Evolutionary conservation across 2,329 filamentous ascomycete species (phyloP).

Genomic region (Botrytis fragariae): DNA sequence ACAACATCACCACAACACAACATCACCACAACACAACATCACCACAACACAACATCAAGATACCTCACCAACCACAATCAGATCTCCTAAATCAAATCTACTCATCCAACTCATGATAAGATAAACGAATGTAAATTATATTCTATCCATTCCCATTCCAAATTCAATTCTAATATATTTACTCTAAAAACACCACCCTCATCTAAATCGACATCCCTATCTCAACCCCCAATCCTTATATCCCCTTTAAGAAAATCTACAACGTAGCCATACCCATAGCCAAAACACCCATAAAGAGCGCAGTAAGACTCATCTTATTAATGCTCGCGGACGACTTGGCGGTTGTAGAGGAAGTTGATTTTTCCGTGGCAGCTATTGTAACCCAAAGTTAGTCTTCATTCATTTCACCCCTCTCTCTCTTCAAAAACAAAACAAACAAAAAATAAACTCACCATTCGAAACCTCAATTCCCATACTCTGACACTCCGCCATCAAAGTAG

Average conservation of each 20-base stretch:
- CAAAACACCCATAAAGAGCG: not conserved
- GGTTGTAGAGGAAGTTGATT: not conserved
- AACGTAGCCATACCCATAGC: not conserved
- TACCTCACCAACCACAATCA: not conserved
- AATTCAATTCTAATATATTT: not conserved
- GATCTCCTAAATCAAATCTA: not conserved
- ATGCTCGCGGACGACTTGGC: not conserved
- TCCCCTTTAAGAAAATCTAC: not conserved
- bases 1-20: no score
- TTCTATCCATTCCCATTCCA: not conserved
- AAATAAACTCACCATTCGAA: not conserved
- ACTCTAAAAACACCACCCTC: not conserved
- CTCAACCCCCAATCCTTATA: not conserved
- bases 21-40: no score
- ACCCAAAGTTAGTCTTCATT: not conserved
- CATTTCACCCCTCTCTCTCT: not conserved
- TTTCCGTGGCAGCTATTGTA: not conserved
- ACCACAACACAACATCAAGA: not conserved
- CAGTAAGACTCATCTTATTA: not conserved
- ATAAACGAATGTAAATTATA: not conserved
- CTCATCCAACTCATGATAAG: not conserved
- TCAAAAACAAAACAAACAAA: not conserved
- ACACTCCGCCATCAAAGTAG: constrained; percentile 37
- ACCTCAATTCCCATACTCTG: constrained; percentile 3
- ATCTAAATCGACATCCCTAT: not conserved